Percentiles rank a stretch among this genome's conserved stretches.
These are phyloP conservation scores for Lactifluus echinatus DNA, from an alignment of 768 basidiomycete species.

Conservation along the genomic window DNA sequence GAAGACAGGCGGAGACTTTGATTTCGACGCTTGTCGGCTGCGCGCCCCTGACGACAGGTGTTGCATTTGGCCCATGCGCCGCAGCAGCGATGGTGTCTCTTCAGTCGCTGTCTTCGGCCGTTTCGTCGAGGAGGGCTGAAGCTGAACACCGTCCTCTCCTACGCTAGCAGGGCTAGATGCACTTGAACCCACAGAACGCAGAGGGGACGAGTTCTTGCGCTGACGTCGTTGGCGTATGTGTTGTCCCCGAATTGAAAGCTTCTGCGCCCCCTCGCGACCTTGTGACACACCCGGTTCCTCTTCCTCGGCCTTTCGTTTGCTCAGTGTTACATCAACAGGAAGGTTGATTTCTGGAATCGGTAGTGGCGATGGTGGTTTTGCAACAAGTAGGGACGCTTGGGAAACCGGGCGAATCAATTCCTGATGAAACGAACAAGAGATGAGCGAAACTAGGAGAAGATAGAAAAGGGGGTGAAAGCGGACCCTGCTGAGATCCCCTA, in stretches of 20 bases:
- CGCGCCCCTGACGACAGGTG: neutral
- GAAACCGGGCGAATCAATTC: neutral
- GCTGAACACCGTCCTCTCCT: neutral
- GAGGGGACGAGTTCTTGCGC: neutral
- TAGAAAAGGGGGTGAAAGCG: slow-evolving; percentile 5
- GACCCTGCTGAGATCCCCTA: slow-evolving; percentile 21
- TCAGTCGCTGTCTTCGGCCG: slow-evolving; percentile 1
- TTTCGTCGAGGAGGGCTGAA: neutral
- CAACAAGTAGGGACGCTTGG: neutral
- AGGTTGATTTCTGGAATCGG: neutral
- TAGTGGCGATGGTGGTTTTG: neutral
- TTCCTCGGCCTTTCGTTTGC: neutral
- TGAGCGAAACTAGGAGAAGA: neutral
- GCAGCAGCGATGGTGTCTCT: slow-evolving; percentile 9
- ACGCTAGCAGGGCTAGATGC: neutral
- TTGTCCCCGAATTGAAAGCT: slow-evolving; percentile 13
- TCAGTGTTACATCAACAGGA: neutral
- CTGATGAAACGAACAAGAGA: neutral
- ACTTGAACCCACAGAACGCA: neutral
- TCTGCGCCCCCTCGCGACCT: neutral
- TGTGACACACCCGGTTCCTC: neutral
- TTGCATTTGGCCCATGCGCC: slow-evolving; percentile 7
- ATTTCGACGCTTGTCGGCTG: neutral
- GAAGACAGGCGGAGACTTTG: neutral
- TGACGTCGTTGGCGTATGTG: slow-evolving; percentile 6